Evolutionary conservation across 805 yeast species (phyloP).

Genomic region (Komagataella pseudopastoris): DNA sequence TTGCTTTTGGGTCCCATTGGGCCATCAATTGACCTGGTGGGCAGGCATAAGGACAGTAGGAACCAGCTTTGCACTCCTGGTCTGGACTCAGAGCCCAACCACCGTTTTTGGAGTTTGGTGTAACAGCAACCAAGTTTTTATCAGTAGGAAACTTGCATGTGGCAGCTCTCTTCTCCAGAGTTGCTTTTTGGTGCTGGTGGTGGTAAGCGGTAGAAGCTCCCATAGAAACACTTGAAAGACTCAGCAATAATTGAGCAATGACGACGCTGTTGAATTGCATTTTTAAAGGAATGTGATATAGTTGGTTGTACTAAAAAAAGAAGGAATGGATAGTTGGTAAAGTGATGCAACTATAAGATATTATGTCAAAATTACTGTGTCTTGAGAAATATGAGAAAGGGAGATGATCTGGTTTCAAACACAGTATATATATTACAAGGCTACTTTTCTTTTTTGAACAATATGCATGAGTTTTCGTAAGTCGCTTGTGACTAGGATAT

Average conservation of each 20-base stretch:
- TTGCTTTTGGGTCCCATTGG: conserved; percentile 76
- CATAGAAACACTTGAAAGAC: not conserved
- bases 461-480: not conserved
- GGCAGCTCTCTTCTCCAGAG: not conserved
- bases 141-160: conserved; percentile 55
- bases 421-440: not conserved
- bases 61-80: conserved; percentile 59
- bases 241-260: not conserved
- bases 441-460: not conserved
- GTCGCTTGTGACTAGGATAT: not conserved
- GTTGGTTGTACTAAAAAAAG: not conserved
- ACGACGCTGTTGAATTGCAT: not conserved
- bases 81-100: conserved; percentile 87
- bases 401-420: not conserved
- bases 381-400: not conserved
- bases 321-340: not conserved
- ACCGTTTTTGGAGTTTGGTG: conserved; percentile 40
- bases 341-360: not conserved
- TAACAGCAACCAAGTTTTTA: conserved; percentile 58
- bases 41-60: conserved; percentile 86
- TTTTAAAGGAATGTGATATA: not conserved
- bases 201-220: conserved; percentile 1
- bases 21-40: conserved; percentile 78
- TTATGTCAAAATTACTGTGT: not conserved
- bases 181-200: conserved; percentile 1